Percentiles rank a stretch among this genome's conserved stretches.
phyloP scores from a whole-genome alignment of 768 basidiomycete species.

The Phallus indusiatus region DNA sequence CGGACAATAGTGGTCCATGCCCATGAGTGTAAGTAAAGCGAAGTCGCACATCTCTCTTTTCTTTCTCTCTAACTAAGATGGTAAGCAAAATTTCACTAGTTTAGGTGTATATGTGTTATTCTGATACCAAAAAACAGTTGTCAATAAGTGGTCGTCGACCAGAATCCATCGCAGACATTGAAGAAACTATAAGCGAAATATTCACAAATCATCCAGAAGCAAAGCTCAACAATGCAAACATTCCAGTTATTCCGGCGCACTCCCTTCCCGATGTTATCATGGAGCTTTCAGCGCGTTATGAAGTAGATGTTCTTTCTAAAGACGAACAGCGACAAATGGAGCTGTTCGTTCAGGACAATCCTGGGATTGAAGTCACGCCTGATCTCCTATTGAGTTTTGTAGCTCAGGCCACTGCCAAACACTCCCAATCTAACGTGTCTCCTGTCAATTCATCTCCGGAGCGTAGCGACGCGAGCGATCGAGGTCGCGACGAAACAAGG shows the following conservation, averaged over 20 bases:
- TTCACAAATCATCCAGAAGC: slow-evolving; percentile 58
- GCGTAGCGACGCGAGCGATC: slow-evolving; percentile 26
- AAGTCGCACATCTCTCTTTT: neutral
- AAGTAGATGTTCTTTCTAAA: slow-evolving; percentile 51
- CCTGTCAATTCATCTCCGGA: slow-evolving; percentile 20
- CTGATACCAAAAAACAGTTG: neutral
- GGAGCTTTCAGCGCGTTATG: slow-evolving; percentile 50
- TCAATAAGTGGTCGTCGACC: slow-evolving; percentile 47
- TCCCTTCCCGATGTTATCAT: slow-evolving; percentile 64
- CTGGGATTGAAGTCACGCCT: slow-evolving; percentile 61
- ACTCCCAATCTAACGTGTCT: slow-evolving; percentile 18
- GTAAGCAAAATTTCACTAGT: neutral
- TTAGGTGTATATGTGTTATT: neutral
- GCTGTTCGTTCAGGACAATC: slow-evolving; percentile 44
- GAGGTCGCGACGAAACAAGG: slow-evolving; percentile 32
- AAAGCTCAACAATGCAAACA: slow-evolving; percentile 46
- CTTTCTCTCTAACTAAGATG: neutral
- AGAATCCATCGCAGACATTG: slow-evolving; percentile 63
- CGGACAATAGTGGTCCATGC: neutral
- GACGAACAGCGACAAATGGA: slow-evolving; percentile 57
- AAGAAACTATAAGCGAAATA: slow-evolving; percentile 56
- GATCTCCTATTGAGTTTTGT: slow-evolving; percentile 43
- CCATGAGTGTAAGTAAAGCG: neutral
- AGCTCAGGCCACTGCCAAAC: slow-evolving; percentile 28
- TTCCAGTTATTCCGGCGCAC: slow-evolving; percentile 59